Evolutionary conservation across 768 basidiomycete genomes (phyloP), one percentile per base, ranked within the genome.

Genomic region (Daedaleopsis sinensis): DNA sequence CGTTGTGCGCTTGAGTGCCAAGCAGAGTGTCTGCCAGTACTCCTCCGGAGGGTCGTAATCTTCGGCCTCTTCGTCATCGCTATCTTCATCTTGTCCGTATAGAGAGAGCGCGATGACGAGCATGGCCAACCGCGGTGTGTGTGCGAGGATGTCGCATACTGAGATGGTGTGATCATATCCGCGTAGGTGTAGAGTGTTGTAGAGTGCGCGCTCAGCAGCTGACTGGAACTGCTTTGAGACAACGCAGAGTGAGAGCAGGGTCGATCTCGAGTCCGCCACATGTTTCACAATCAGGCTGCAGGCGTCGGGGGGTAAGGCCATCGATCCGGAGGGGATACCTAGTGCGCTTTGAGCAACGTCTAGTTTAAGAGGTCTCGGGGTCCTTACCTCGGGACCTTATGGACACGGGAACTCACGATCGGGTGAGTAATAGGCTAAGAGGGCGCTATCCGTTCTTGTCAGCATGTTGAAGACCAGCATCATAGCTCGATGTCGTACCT

Each of bases 291-390:
- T 82, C 68, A 79, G 79, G 73, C 78, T 80, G 76, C 82, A 85
- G 54, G 78, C 79, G 77, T 87, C 86, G 72, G 79, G 74, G 61
- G 86, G 83, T 63, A 86, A 70, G 68, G 82, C 83, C 88, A 87
- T 87, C 67, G 73, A 78, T 52, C 42, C 49, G 42, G 44, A 55
- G 51, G 55, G 9, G 13, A 16, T 3, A 8, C 49, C 57, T 61
- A n/a, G 3, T 7, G 43, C 7, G 3, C 44, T 16, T 11, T 54
- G 15, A 62, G 52, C 57, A 7, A 13, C 5, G 24, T 18, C 23
- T 6, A 19, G 27, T 32, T 5, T 10, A 4, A 58, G 39, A 27
- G 4, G 15, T 6, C 16, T 11, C 18, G 2, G 2, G n/a, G n/a
- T 15, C 6, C 39, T 3, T 15, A 59, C 58, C 58, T 59, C 58